Percentiles rank a stretch among this genome's conserved stretches.
These are phyloP conservation scores for Camelina laxa DNA, from an alignment of 345 rosid genomes.

Conservation along the genomic window DNA sequence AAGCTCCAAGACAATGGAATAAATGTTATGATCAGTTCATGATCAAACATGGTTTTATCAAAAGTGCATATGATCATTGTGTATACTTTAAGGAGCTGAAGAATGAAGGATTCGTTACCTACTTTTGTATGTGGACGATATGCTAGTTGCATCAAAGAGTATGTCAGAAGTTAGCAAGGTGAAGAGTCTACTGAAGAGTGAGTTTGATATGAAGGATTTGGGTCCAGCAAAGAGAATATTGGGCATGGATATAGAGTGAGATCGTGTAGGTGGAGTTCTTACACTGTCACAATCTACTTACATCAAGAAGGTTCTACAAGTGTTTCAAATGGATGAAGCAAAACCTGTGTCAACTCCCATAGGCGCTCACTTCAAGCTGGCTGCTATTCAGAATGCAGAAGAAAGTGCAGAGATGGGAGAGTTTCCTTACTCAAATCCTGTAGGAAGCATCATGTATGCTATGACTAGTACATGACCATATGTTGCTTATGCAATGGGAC, in stretches of 20 bases:
- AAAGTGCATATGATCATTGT: neutral
- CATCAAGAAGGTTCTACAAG: too few relatives aligned
- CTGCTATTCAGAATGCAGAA: rapidly evolving
- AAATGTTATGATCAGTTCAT: neutral
- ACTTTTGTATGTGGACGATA: too few relatives aligned
- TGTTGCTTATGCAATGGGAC: neutral
- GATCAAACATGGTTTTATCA: neutral
- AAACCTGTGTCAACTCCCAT: neutral
- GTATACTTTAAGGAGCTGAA: neutral
- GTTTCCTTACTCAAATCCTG: neutral
- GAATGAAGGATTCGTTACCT: too few relatives aligned
- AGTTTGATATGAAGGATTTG: too few relatives aligned
- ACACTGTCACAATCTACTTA: too few relatives aligned
- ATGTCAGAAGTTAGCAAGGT: too few relatives aligned
- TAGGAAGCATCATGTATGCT: neutral
- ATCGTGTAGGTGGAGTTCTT: too few relatives aligned
- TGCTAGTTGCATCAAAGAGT: too few relatives aligned
- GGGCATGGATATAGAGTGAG: too few relatives aligned
- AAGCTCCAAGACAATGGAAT: neutral
- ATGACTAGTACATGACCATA: neutral
- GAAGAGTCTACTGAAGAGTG: too few relatives aligned
- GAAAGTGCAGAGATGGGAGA: neutral
- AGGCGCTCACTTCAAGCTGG: neutral
- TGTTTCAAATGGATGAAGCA: too few relatives aligned
- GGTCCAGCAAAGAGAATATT: too few relatives aligned